Conservation (phyloP, 116 monocot species). For the Iris pallida region DNA sequence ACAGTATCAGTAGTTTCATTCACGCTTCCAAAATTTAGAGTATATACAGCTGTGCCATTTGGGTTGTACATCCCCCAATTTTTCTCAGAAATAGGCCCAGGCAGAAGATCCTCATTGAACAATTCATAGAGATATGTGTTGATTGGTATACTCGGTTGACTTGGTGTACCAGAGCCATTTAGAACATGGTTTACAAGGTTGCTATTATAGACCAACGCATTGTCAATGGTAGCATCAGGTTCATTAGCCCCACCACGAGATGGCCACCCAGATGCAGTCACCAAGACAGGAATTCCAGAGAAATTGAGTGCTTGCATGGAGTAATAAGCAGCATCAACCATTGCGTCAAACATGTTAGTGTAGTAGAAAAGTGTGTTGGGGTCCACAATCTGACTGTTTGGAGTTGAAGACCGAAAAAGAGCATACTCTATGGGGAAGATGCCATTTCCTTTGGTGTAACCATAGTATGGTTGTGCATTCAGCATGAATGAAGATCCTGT, state of each 20-base stretch:
- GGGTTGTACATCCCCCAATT: slow-evolving; percentile 79
- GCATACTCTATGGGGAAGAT: slow-evolving; percentile 90
- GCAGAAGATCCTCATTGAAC: slow-evolving; percentile 70
- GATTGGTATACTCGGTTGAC: slow-evolving; percentile 35
- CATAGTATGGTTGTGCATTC: slow-evolving; percentile 87
- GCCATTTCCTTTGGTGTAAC: slow-evolving; percentile 56
- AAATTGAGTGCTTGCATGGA: slow-evolving; percentile 84
- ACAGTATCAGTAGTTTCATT: slow-evolving; percentile 1
- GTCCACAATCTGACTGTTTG: slow-evolving; percentile 74
- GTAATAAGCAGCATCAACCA: slow-evolving; percentile 83
- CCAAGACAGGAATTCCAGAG: slow-evolving; percentile 65
- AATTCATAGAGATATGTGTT: slow-evolving; percentile 75
- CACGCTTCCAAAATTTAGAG: slow-evolving; percentile 29
- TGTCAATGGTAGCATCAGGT: slow-evolving; percentile 67
- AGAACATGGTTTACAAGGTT: slow-evolving; percentile 78
- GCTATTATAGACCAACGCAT: slow-evolving; percentile 73
- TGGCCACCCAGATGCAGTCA: slow-evolving; percentile 95
- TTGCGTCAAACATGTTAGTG: slow-evolving; percentile 91
- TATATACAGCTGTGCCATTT: slow-evolving; percentile 61
- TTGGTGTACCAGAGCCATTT: slow-evolving; percentile 66
- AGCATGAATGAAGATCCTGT: slow-evolving; percentile 82
- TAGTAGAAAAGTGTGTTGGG: slow-evolving; percentile 80
- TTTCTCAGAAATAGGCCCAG: slow-evolving; percentile 57
- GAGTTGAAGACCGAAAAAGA: slow-evolving; percentile 59
- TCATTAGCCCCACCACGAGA: slow-evolving; percentile 64